Base-by-base conservation (phyloP, 78 protist species). In the Tieghemostelium lacteum region DNA sequence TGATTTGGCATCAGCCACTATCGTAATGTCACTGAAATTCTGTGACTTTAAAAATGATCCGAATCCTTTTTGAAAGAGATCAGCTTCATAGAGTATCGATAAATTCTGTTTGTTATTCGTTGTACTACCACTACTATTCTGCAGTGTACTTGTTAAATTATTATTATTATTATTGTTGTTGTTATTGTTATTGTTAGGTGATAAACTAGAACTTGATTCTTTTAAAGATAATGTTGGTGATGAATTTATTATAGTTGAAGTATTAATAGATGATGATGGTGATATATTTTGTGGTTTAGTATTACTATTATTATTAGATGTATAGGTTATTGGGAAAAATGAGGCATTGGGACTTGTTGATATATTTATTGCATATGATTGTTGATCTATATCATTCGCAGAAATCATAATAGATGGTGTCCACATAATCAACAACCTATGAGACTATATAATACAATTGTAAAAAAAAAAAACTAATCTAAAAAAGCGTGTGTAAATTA, bases 21-120 rank as follows among this genome's bases (percentile, higher is more conserved):
- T 45, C 0, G 77, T 75, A 0, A 87, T 54, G 33, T 87, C 93
- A 58, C 88, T 76, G 45, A 87, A 87, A 10, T 57, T 64, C 7
- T 50, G 70, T 16, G 61, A 58, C 54, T 71, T 72, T 16, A 87
- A 28, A 40, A 65, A 87, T 26, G 75, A 26, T 16, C 75, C 77
- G 50, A 87, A 87, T 10, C 93, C 93, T 24, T 64, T 52, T 65
- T 62, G 61, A 65, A 87, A 87, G 17, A 87, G 20, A 26, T 64
- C 67, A 49, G 86, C 39, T 37, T 76, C 55, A 45, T 75, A 42
- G 4, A 40, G 36, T 31, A 28, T 19, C 24, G 63, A 55, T 36
- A 31, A 33, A 54, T 37, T 34, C 36, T 36, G 40, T 50, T 70
- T 50, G 19, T 72, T 34, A 54, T n/a, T 72, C 17, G 19, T 31